phyloP scores from a whole-genome alignment of 2,329 filamentous ascomycete species.

The Hypoxylon sp. region DNA sequence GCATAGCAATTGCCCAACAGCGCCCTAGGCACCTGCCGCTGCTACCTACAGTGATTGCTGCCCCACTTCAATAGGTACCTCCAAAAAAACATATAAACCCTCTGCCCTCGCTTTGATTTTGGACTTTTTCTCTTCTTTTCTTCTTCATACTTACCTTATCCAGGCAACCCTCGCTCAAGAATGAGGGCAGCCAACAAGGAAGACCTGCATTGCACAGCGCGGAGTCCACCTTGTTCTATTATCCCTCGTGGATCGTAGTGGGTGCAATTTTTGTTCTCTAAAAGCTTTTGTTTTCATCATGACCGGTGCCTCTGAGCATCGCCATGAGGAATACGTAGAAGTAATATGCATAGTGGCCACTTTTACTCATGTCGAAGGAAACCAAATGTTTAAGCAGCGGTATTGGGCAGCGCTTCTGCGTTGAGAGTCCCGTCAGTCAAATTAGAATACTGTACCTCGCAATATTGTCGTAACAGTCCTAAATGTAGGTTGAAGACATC shows the following conservation, averaged over 20 bases:
- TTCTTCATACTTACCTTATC: conserved; percentile 51
- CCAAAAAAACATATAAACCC: background rate
- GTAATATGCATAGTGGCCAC: too few relatives aligned
- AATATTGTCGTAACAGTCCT: too few relatives aligned
- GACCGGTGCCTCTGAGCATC: conserved; percentile 19
- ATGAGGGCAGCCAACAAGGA: conserved; percentile 40
- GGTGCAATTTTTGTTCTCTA: conserved; percentile 49
- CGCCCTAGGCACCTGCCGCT: background rate
- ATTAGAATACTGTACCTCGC: too few relatives aligned
- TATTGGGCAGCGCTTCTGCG: too few relatives aligned
- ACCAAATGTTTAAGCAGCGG: too few relatives aligned
- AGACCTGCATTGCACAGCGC: conserved; percentile 67
- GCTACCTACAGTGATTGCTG: background rate
- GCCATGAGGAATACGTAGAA: conserved; percentile 32
- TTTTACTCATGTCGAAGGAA: too few relatives aligned
- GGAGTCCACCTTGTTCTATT: conserved; percentile 54
- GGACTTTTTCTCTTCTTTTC: conserved; percentile 22
- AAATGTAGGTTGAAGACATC: too few relatives aligned
- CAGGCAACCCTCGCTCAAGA: conserved; percentile 42
- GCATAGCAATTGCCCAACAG: background rate
- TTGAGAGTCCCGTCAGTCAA: too few relatives aligned
- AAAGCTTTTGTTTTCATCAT: conserved; percentile 27
- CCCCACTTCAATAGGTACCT: background rate
- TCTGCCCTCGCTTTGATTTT: background rate
- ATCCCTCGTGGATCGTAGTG: conserved; percentile 47